Evolutionary conservation across 1,139 yeast genomes (phyloP).

Genomic region (Hansenula anomala): DNA sequence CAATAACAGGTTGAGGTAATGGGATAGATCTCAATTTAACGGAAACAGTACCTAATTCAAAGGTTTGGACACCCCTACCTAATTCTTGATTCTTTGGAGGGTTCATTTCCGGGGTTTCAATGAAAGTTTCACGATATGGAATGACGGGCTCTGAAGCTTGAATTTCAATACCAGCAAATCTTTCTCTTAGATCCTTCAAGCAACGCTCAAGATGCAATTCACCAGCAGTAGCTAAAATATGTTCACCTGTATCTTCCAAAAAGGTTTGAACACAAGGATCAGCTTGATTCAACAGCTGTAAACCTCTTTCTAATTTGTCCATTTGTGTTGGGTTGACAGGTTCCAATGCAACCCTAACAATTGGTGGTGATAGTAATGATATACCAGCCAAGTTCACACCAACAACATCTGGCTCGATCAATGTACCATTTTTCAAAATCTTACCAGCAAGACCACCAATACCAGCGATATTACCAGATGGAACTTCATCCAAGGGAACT

Average conservation of each 20-base stretch:
- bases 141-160: conserved; percentile 89
- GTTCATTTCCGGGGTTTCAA: conserved; percentile 41
- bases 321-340: conserved; percentile 84
- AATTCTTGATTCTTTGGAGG: conserved; percentile 33
- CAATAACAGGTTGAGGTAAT: conserved; percentile 45
- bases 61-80: conserved; percentile 37
- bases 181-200: conserved; percentile 77
- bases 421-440: conserved; percentile 82
- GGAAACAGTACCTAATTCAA: conserved; percentile 45
- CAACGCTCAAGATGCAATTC: conserved; percentile 91
- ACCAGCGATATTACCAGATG: conserved; percentile 95
- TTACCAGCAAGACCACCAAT: conserved; percentile 85
- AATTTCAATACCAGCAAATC: conserved; percentile 91
- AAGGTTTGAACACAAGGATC: conserved; percentile 91
- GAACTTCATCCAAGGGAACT: conserved; percentile 70
- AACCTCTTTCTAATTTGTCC: conserved; percentile 70
- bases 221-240: conserved; percentile 91
- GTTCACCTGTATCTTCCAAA: conserved; percentile 86
- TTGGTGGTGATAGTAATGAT: conserved; percentile 69
- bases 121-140: conserved; percentile 87
- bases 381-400: conserved; percentile 74
- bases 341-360: conserved; percentile 90
- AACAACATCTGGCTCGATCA: conserved; percentile 42
- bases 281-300: conserved; percentile 74
- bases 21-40: conserved; percentile 49